Evolutionary conservation across 225 moss, liverwort and hornwort species (phyloP).

Genomic region (Takakia lepidozioides): DNA sequence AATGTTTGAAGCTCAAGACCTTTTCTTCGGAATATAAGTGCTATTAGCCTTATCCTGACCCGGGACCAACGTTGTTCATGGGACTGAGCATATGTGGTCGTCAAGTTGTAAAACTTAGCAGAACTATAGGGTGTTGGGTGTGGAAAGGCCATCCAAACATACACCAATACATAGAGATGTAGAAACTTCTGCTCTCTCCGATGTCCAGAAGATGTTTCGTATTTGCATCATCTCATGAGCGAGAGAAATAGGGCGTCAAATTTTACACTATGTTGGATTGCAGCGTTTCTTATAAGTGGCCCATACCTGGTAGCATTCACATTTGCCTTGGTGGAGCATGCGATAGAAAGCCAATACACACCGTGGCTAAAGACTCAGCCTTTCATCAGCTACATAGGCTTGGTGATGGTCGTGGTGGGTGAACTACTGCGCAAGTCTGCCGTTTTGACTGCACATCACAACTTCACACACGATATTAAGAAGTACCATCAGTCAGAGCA

Average conservation of each 20-base stretch:
- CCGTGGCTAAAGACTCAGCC: slow-evolving; percentile 46
- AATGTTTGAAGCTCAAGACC: too few species aligned
- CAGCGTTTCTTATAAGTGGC: slow-evolving; percentile 72
- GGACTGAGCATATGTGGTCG: too few species aligned
- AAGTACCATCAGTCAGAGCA: slow-evolving; percentile 63
- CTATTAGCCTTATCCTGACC: too few species aligned
- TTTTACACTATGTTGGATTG: slow-evolving; percentile 3
- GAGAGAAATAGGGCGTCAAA: background rate
- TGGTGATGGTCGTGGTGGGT: slow-evolving; percentile 57
- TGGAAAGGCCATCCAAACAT: too few species aligned
- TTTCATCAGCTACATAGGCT: slow-evolving; percentile 36
- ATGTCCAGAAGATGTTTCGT: too few species aligned
- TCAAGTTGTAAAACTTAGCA: too few species aligned
- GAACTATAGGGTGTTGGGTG: too few species aligned
- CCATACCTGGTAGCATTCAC: slow-evolving; percentile 73
- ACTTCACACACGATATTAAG: slow-evolving; percentile 90
- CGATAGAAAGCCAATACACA: slow-evolving; percentile 39
- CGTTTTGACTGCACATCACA: slow-evolving; percentile 70
- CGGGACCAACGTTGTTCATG: too few species aligned
- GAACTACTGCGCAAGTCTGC: slow-evolving; percentile 77
- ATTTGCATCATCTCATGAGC: too few species aligned
- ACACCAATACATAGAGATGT: too few species aligned
- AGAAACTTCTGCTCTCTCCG: too few species aligned
- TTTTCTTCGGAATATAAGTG: too few species aligned
- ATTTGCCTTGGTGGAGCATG: slow-evolving; percentile 61